Base-by-base conservation (phyloP, 768 basidiomycete genomes). In the Candolleomyces eurysporus region DNA sequence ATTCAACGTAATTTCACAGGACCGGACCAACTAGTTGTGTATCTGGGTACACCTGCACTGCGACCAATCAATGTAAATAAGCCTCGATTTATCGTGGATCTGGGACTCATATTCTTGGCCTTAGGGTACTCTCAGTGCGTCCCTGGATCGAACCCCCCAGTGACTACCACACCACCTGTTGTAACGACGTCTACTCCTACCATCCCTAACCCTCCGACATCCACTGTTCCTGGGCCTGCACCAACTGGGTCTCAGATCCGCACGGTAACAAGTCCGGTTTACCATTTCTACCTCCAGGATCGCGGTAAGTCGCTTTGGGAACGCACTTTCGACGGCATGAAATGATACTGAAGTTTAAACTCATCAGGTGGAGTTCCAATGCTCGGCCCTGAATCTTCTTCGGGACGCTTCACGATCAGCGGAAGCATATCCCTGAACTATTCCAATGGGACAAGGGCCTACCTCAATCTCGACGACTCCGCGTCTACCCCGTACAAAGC, bases 201-300 rank as follows among this genome's bases (percentile, higher is more conserved):
- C 8, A 70, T 72, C 21, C 66, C 72, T 39, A 72, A 72, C 22
- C 51, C 46, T 32, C 54, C 65, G 11, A 67, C 69, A 19, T 69
- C 75, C 1, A 69, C 73, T 13, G 65, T 72, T 3, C 68, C 73
- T 9, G 76, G 77, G 42, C 69, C 80, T 36, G 64, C 72, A 0
- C 69, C 77, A 1, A 77, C 77, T 40, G 78, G 75, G 5, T 79
- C 81, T 31, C 83, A 84, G 63, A 84, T 86, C 56, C 79, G 84
- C 54, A 71, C 79, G 1, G 84, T 79, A 39, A 75, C 80, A 64
- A 78, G 76, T 50, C 84, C 84, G 4, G 82, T 83, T 7, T 85
- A 72, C 63, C 84, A 86, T 66, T 81, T 84, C 66, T 86, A 86
- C 69, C 75, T 86, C 21, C 84, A 85, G 64, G 76, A 76, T 63